phyloP scores from a whole-genome alignment of 2,329 filamentous ascomycete genomes.

The Cordyceps pruinosa region DNA sequence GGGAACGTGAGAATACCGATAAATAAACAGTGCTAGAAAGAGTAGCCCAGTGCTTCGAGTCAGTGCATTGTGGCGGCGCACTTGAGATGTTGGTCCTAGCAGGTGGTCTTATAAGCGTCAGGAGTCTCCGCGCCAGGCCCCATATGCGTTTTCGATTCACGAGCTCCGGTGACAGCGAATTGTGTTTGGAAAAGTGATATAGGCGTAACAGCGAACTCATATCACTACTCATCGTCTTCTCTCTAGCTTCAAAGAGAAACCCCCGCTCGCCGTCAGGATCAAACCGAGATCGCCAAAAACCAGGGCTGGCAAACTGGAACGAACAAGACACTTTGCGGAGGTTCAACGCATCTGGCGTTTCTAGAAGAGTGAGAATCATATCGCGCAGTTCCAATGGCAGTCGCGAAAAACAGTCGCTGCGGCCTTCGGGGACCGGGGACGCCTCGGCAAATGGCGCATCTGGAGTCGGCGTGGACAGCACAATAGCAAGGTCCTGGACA shows the following conservation, averaged over 20 bases:
- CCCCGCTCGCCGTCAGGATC: background rate
- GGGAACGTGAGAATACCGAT: no score
- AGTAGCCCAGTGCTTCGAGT: no score
- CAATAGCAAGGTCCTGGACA: background rate
- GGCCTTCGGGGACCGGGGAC: no score
- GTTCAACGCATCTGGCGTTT: background rate
- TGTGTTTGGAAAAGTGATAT: background rate
- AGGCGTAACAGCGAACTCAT: background rate
- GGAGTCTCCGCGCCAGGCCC: background rate
- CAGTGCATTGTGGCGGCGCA: background rate
- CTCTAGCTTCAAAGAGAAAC: background rate
- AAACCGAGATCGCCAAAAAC: background rate
- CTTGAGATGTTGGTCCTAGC: no score
- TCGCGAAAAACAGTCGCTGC: background rate
- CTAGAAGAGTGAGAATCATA: background rate
- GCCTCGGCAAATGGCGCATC: no score
- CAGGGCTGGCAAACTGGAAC: background rate
- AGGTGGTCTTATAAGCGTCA: background rate
- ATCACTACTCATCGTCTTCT: background rate
- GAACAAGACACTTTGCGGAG: background rate
- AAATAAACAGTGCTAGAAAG: no score
- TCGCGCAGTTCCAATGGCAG: background rate
- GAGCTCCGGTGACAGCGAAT: background rate
- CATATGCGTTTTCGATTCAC: background rate
- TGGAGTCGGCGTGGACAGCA: background rate